Base-by-base conservation (phyloP, 768 basidiomycete genomes). In the Asterophora parasitica region DNA sequence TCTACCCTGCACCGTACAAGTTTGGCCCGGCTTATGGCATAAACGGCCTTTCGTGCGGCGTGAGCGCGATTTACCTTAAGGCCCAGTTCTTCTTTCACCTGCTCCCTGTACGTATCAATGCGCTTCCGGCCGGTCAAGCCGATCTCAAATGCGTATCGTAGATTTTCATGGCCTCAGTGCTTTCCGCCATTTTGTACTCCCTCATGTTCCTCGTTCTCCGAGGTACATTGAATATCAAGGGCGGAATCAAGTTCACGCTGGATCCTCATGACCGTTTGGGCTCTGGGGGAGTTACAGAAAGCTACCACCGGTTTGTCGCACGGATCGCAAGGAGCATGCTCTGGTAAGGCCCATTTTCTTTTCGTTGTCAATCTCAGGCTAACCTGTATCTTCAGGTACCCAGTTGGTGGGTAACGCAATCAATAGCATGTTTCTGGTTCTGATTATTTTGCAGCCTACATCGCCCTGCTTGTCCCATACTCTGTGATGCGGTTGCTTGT, bases 321-420 rank as follows among this genome's bases (percentile, higher is more conserved):
- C 71, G 74, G n/a, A 72, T 90, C 44, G 76, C 82, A 20, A 70
- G 76, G 50, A 81, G 76, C 48, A 83, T 88, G 82, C 67, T 87
- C 37, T 88, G 83, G 87, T 87, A 54, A 46, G 77, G 62, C 26
- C 28, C 57, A 4, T 15, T 31, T 19, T 4, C 34, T 27, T 50
- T 30, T 30, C 10, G 20, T 47, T 26, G 31, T n/a, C n/a, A n/a
- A 20, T 42, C 28, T n/a, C 34, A 20, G 20, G 12, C 30, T 51
- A 47, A 48, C 49, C 27, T 11, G 19, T 47, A 17, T 19, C 45
- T 32, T 10, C 54, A 83, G 81, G 80, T 82, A 77, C 58, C 82
- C 81, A 16, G 58, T 81, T 43, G 77, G 82, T 83, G 49, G 62
- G 75, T 57, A 39, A 15, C 9, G 12, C 32, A 28, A 13, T n/a